Evolutionary conservation across 2,329 filamentous ascomycete genomes (phyloP), one percentile per base, ranked within the genome.

Genomic region (Emmonsia crescens): DNA sequence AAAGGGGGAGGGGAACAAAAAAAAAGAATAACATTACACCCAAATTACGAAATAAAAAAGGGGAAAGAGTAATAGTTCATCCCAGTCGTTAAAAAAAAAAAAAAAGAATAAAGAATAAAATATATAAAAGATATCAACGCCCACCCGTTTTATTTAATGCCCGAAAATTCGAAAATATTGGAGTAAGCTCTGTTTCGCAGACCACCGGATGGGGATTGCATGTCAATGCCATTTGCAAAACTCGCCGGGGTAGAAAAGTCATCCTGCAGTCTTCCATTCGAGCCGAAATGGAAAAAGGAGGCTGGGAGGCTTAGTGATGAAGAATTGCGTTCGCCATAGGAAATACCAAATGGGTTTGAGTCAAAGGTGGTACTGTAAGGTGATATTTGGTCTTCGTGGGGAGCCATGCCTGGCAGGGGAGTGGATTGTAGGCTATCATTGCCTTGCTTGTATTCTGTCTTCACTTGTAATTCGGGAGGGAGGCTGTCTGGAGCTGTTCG

Each of bases 271-370:
- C 52, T 52, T 49, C 16, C 19, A 31, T 51, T 57, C 38, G 38
- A 38, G 29, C 31, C 29, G 27, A 60, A 65, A n/a, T 70, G 67
- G 19, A 70, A 70, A 52, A 70, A 72, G 6, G 73, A 70, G 1
- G 72, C 67, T 12, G 74, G 72, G 14, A 75, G 70, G 52, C 69
- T 75, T 62, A 75, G 64, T 31, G 66, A 70, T n/a, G 74, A 73
- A 24, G 73, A 62, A 48, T 71, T 73, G 40, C 69, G 67, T 57
- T 73, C 71, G 9, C 67, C 66, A 60, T 70, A 76, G 0, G 72
- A 70, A 29, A 73, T 67, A 5, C 66, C 64, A 31, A 69, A 66
- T 46, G 65, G 68, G 60, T 71, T 69, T 40, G 69, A 62, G 56
- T 24, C 24, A 3, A 72, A 67, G 16, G 59, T 59, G 33, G 67